These are phyloP conservation scores for Fusarium vanettenii DNA, from an alignment of 2,329 filamentous ascomycete species.

Conservation along the genomic window DNA sequence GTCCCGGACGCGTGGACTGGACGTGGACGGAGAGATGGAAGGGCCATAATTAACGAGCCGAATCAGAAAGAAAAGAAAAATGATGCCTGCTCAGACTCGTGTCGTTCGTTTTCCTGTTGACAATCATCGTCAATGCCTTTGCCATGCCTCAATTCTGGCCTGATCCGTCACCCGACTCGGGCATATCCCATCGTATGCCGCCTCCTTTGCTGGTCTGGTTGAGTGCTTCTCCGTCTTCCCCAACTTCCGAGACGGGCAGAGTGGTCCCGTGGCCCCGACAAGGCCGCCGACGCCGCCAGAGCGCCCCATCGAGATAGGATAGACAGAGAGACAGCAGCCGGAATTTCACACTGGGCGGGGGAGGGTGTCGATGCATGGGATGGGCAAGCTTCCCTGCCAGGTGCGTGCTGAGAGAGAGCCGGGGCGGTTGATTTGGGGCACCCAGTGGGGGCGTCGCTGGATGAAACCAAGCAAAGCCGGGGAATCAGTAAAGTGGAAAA, in stretches of 20 bases:
- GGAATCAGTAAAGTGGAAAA: constrained; percentile 13
- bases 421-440: constrained; percentile 14
- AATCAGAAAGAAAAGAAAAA: background rate
- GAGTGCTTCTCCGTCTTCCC: constrained; percentile 32
- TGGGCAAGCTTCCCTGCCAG: constrained; percentile 1
- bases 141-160: constrained; percentile 39
- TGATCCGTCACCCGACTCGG: constrained; percentile 44
- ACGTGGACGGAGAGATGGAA: constrained; percentile 14
- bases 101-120: constrained; percentile 37
- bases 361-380: constrained; percentile 29
- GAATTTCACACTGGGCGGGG: constrained; percentile 40
- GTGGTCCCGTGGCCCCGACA: constrained; percentile 38
- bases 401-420: constrained; percentile 8
- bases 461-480: constrained; percentile 35
- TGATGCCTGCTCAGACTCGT: constrained; percentile 3
- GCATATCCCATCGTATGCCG: constrained; percentile 39
- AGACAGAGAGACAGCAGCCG: constrained; percentile 10
- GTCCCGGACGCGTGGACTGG: constrained; percentile 25
- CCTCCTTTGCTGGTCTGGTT: constrained; percentile 18
- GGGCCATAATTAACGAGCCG: constrained; percentile 9
- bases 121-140: constrained; percentile 22
- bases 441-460: constrained; percentile 20
- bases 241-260: constrained; percentile 39
- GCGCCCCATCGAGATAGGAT: constrained; percentile 31
- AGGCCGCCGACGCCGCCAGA: constrained; percentile 27